These are phyloP conservation scores for Claviceps spartinae DNA, from an alignment of 2,329 filamentous ascomycete genomes.

Conservation along the genomic window DNA sequence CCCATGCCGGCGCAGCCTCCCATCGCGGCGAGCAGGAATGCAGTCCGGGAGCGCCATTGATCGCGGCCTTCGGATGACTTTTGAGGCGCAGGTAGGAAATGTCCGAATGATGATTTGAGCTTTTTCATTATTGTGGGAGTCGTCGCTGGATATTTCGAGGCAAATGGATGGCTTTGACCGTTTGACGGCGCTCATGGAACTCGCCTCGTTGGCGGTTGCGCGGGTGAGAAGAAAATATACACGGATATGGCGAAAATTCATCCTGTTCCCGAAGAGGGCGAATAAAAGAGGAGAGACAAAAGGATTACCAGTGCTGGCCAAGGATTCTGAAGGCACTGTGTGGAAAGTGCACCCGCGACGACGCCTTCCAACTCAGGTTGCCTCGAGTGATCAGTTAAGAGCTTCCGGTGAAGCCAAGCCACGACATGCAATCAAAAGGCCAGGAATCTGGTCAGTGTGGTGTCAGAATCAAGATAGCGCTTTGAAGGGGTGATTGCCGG, in stretches of 20 bases:
- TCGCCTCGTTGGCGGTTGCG: neutral
- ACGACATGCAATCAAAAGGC: too few species aligned
- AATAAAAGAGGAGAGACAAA: neutral
- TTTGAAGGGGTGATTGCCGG: neutral
- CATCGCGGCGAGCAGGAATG: slow-evolving; percentile 44
- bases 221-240: neutral
- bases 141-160: neutral
- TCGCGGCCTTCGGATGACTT: slow-evolving; percentile 29
- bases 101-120: neutral
- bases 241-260: neutral
- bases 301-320: neutral
- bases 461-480: neutral
- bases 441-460: too few species aligned
- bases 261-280: neutral
- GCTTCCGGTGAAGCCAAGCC: too few species aligned
- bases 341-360: neutral
- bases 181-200: neutral
- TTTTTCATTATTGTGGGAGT: neutral
- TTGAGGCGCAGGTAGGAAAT: neutral
- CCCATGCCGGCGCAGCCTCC: slow-evolving; percentile 45
- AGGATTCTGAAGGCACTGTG: neutral
- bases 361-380: neutral
- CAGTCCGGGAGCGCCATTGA: slow-evolving; percentile 40
- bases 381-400: too few species aligned
- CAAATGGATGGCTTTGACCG: neutral